These are phyloP conservation scores for Periconia sp. DNA, from an alignment of 2,329 filamentous ascomycete genomes.

Conservation along the genomic window DNA sequence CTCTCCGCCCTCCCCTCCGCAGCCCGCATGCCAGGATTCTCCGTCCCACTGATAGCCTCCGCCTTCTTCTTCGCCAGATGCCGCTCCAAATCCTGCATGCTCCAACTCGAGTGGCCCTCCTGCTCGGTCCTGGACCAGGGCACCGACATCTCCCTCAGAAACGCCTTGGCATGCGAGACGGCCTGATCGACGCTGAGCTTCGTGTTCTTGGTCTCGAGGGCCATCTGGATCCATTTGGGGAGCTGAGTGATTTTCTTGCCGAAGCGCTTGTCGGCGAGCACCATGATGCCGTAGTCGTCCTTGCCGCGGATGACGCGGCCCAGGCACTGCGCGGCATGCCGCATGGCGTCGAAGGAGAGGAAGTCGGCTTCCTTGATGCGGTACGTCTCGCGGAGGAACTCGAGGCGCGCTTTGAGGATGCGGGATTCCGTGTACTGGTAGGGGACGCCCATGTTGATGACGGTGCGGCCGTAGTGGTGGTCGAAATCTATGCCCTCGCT, in stretches of 20 bases:
- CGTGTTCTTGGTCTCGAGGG: conserved; percentile 78
- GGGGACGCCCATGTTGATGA: conserved; percentile 93
- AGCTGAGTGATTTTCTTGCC: conserved; percentile 87
- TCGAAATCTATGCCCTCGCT: conserved; percentile 99
- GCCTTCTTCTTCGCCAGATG: conserved; percentile 77
- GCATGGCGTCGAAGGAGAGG: conserved; percentile 97
- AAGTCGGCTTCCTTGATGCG: conserved; percentile 97
- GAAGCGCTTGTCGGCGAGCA: conserved; percentile 90
- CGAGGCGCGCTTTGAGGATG: conserved; percentile 90
- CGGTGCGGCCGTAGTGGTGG: conserved; percentile 94
- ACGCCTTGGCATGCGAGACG: conserved; percentile 83
- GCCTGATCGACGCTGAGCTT: conserved; percentile 97
- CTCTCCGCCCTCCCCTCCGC: conserved; percentile 30
- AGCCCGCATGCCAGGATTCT: conserved; percentile 46
- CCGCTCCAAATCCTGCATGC: conserved; percentile 71
- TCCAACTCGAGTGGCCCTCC: conserved; percentile 94
- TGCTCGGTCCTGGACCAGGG: conserved; percentile 82
- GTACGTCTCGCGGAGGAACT: conserved; percentile 96
- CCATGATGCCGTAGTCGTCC: conserved; percentile 99
- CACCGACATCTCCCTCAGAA: conserved; percentile 88
- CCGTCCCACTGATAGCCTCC: conserved; percentile 66
- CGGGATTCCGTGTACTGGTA: conserved; percentile 99
- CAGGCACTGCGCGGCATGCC: conserved; percentile 95
- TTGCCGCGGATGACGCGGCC: conserved; percentile 94
- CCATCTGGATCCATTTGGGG: conserved; percentile 95